Conservation (phyloP, 257 asterid species). For the Ehretia macrophylla region DNA sequence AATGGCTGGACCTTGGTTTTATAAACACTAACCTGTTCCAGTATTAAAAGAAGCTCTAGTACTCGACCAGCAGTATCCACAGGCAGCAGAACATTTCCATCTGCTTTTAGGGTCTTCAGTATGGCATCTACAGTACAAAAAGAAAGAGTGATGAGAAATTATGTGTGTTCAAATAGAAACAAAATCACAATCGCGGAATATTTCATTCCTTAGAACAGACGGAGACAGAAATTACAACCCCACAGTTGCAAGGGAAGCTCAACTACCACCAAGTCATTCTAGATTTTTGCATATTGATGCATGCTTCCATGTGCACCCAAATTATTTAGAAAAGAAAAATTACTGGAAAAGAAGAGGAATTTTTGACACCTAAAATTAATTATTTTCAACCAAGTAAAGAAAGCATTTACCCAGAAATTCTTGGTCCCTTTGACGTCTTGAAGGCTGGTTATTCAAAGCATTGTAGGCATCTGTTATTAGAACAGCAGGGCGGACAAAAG, state of each 20-base stretch:
- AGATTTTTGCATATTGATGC: too few species aligned
- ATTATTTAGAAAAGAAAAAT: too few species aligned
- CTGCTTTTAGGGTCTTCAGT: conserved; percentile 58
- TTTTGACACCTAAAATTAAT: background rate
- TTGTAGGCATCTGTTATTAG: conserved; percentile 89
- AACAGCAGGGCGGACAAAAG: conserved; percentile 98
- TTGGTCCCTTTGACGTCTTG: conserved; percentile 91
- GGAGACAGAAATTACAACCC: too few species aligned
- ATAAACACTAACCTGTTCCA: conserved; percentile 67
- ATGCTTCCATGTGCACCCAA: too few species aligned
- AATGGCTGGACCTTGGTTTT: conserved; percentile 12
- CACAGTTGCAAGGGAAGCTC: too few species aligned
- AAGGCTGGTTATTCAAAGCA: conserved; percentile 89
- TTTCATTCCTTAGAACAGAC: too few species aligned
- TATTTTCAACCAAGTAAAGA: conserved; percentile 10
- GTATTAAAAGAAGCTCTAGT: conserved; percentile 76
- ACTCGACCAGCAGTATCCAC: conserved; percentile 99
- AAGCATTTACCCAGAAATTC: conserved; percentile 73
- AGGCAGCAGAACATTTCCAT: conserved; percentile 85
- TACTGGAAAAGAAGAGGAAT: background rate
- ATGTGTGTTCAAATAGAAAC: too few species aligned
- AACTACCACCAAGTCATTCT: background rate
- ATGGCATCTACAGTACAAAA: conserved; percentile 51
- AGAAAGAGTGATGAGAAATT: background rate
- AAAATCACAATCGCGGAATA: too few species aligned